Conservation (phyloP, 2,329 filamentous ascomycete genomes). For the Beauveria scarabaeidicola region DNA sequence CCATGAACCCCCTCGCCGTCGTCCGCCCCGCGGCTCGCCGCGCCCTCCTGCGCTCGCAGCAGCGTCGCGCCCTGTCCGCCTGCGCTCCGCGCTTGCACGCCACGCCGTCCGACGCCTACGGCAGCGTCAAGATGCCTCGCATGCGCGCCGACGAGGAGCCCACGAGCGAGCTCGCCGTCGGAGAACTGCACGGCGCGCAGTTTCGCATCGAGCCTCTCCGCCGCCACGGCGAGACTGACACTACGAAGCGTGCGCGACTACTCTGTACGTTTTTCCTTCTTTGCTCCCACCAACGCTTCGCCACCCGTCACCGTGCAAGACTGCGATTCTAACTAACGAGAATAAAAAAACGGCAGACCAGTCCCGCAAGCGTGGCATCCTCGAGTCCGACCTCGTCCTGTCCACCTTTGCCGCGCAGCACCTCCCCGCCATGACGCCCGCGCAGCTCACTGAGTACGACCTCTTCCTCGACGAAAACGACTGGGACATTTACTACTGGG, state of each 20-base stretch:
- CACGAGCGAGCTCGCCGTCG: conserved; percentile 61
- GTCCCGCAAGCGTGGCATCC: conserved; percentile 88
- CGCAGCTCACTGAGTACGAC: conserved; percentile 78
- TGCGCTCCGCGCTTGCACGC: conserved; percentile 8
- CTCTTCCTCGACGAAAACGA: conserved; percentile 96
- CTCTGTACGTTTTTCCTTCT: conserved; percentile 43
- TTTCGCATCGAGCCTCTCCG: conserved; percentile 89
- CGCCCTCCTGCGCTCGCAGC: conserved; percentile 9
- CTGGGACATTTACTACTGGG: conserved; percentile 99
- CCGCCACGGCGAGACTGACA: conserved; percentile 70
- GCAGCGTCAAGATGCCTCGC: conserved; percentile 20
- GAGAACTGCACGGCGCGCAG: conserved; percentile 76
- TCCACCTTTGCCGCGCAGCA: conserved; percentile 86
- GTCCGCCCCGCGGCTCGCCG: conserved; percentile 16
- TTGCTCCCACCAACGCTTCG: neutral
- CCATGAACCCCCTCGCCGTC: conserved; percentile 11
- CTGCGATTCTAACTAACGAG: neutral
- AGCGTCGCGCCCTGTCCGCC: conserved; percentile 17
- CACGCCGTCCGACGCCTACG: conserved; percentile 15
- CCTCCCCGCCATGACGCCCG: conserved; percentile 62
- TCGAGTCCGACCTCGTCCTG: conserved; percentile 91
- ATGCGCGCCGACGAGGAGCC: conserved; percentile 11
- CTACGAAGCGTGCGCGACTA: conserved; percentile 83
- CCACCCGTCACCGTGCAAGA: too few species aligned
- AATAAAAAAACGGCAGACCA: conserved; percentile 55